Percentiles rank a stretch among this genome's conserved stretches.
Evolutionary conservation across 805 yeast species (phyloP).

Genomic region (Jamesozyma spencerorum): DNA sequence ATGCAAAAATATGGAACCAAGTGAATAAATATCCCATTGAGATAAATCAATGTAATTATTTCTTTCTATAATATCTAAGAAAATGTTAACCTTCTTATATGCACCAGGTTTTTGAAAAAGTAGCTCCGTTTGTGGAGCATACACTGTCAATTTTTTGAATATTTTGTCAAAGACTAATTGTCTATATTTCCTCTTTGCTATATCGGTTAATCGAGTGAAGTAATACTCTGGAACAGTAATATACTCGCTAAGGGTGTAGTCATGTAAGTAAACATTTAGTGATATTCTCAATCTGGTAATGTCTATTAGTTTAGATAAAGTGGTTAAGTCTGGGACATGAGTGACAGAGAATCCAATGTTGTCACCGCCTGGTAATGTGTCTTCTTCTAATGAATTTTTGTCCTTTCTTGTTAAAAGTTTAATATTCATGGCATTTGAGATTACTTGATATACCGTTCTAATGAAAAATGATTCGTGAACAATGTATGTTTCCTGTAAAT

Average conservation of each 20-base stretch:
- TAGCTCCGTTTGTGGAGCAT: constrained; percentile 37
- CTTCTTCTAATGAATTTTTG: constrained; percentile 9
- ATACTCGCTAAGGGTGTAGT: constrained; percentile 42
- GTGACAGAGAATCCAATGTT: constrained; percentile 17
- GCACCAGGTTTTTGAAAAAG: constrained; percentile 52
- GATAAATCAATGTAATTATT: constrained; percentile 52
- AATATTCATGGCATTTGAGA: constrained; percentile 50
- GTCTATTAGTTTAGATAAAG: constrained; percentile 54
- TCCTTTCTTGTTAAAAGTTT: constrained; percentile 31
- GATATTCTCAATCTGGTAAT: constrained; percentile 70
- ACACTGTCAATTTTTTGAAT: constrained; percentile 38
- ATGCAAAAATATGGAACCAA: constrained; percentile 36
- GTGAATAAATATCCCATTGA: constrained; percentile 49
- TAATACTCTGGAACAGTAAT: constrained; percentile 40
- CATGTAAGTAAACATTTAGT: constrained; percentile 62
- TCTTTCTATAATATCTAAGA: constrained; percentile 42
- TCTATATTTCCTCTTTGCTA: constrained; percentile 31
- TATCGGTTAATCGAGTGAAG: constrained; percentile 20
- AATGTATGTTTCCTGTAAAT: constrained; percentile 54
- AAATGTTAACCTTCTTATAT: constrained; percentile 35
- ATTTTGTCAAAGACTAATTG: constrained; percentile 40
- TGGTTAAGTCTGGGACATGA: constrained; percentile 43
- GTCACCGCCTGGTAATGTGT: constrained; percentile 7
- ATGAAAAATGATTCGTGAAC: constrained; percentile 91
- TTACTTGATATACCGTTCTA: constrained; percentile 63